These are phyloP conservation scores for Leptoxyphium fumago DNA, from an alignment of 2,329 filamentous ascomycete genomes.

Conservation along the genomic window DNA sequence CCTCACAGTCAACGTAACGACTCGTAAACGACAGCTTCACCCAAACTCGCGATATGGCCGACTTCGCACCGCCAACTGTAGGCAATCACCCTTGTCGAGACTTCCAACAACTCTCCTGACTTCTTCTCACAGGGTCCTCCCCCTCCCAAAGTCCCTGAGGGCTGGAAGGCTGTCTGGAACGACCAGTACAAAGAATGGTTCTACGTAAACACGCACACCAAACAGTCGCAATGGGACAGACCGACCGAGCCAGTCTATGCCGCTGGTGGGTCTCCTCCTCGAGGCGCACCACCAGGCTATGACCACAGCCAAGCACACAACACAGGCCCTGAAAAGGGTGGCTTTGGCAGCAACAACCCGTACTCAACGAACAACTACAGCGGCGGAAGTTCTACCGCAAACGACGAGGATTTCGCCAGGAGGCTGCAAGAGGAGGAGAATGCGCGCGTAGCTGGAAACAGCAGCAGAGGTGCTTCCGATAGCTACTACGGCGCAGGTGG, in stretches of 20 bases:
- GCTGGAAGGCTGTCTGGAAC: constrained; percentile 78
- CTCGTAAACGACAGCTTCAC: too few relatives aligned
- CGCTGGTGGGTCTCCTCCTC: constrained; percentile 29
- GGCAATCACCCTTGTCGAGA: constrained; percentile 6
- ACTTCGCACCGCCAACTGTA: constrained; percentile 20
- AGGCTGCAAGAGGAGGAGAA: constrained; percentile 76
- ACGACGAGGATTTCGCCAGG: constrained; percentile 61
- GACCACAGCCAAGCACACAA: constrained; percentile 26
- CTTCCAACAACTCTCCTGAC: constrained; percentile 2
- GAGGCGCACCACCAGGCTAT: constrained; percentile 56
- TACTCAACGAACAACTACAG: constrained; percentile 33
- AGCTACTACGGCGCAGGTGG: constrained; percentile 30
- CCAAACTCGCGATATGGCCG: constrained; percentile 10
- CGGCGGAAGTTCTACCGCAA: constrained; percentile 28
- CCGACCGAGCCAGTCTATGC: constrained; percentile 55
- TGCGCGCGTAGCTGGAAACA: constrained; percentile 27
- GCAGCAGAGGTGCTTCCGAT: constrained; percentile 26
- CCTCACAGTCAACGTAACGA: too few relatives aligned
- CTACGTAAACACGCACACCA: constrained; percentile 80
- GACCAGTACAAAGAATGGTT: constrained; percentile 86
- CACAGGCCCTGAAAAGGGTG: constrained; percentile 29
- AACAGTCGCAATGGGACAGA: constrained; percentile 80
- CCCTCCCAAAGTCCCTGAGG: constrained; percentile 52
- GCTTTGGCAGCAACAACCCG: constrained; percentile 56
- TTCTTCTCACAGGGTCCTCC: constrained; percentile 30